Percentiles rank a stretch among this genome's conserved stretches.
Conservation (phyloP, 805 yeast genomes). For the Cyberlindnera xylosilytica region DNA sequence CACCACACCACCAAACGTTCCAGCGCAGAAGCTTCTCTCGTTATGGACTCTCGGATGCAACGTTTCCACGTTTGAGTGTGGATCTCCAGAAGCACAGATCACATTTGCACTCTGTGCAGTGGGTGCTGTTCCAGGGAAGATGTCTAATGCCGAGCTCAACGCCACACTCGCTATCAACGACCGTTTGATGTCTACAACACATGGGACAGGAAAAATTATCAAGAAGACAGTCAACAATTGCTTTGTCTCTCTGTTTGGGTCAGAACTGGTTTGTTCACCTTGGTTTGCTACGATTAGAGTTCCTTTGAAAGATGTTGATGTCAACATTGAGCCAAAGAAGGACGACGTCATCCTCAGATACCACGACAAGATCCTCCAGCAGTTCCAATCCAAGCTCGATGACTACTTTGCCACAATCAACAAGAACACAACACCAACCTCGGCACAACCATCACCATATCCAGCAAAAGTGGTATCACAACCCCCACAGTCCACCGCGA, state of each 20-base stretch:
- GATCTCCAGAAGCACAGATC: background rate
- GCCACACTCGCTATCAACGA: background rate
- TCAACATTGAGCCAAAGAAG: constrained; percentile 3
- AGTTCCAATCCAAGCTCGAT: background rate
- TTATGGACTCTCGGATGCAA: background rate
- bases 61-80: background rate
- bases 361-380: background rate
- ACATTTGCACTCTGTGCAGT: background rate
- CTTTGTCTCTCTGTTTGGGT: no score
- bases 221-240: background rate
- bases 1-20: background rate
- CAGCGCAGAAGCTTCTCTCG: background rate
- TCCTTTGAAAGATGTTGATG: background rate
- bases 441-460: no score
- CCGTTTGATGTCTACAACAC: background rate
- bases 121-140: background rate
- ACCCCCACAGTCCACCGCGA: no score
- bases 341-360: background rate
- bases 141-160: background rate
- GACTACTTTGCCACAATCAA: no score
- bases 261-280: no score
- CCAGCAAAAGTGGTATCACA: no score
- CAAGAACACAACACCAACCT: no score
- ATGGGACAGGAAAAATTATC: background rate
- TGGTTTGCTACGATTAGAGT: background rate